Base-by-base conservation (phyloP, 2,329 filamentous ascomycete species). In the Penicillium thymicola region DNA sequence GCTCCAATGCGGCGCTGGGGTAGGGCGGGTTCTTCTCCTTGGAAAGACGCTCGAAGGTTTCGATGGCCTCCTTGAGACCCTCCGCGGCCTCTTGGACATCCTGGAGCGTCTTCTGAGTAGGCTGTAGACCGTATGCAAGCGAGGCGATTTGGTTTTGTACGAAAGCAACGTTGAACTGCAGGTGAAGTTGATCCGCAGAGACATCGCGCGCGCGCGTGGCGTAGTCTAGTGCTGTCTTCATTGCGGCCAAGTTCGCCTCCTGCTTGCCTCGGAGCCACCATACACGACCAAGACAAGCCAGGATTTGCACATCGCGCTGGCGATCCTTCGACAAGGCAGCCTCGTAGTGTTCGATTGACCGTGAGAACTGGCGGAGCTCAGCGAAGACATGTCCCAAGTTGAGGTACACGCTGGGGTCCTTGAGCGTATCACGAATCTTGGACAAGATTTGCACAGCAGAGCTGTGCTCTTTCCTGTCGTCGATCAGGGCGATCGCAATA, bases 91-190 rank as follows among this genome's bases (percentile, higher is more conserved):
- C 84, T 69, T 96, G 83, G 8, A 99, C 85, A 67, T 97, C 92
- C 58, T 84, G 82, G 3, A 93, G 81, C 0, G 89, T 89, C 49
- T 92, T 87, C 69, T 92, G 86, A 6, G 84, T 84, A 70, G 97
- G 90, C 5, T 84, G 81, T 52, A 96, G 79, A 36, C 79, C 81
- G 73, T 91, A 88, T 53, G 97, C 86, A 30, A 89, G 85, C 44
- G 89, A 88, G 21, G 93, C 93, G 53, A 97, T 86, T 72, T 97
- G 92, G 60, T 96, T 95, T 71, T 97, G 94, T 28, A 97, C 90
- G 70, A 97, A 99, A 0, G 94, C 94, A 28, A 99, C 90, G 69
- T 99, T 99, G 82, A 99, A 99, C 72, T 94, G 91, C 74, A 94
- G 90, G 74, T 96, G 91, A 30, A 92, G 82, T 67, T 96, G 90